phyloP scores from a whole-genome alignment of 495 filamentous ascomycete genomes.

The Penicillium waksmanii region DNA sequence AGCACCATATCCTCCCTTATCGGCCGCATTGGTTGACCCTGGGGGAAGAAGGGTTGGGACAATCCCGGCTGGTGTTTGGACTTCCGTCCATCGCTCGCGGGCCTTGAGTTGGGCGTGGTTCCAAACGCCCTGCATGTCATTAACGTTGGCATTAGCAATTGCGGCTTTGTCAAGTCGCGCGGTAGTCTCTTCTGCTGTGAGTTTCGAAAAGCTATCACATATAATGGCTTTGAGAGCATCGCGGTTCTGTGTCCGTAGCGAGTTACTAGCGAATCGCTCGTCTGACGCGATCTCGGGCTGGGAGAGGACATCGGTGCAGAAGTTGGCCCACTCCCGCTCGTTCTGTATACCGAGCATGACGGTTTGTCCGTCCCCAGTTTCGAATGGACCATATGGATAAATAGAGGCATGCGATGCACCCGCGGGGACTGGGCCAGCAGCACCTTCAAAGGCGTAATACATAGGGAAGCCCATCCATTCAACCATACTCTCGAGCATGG shows the following conservation, averaged over 20 bases:
- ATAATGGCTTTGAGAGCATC: conserved; percentile 39
- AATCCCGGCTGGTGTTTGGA: conserved; percentile 43
- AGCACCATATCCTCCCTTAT: conserved; percentile 23
- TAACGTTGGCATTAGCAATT: conserved; percentile 55
- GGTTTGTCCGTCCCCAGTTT: conserved; percentile 46
- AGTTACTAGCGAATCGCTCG: conserved; percentile 42
- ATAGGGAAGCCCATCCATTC: conserved; percentile 61
- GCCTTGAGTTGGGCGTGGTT: conserved; percentile 51
- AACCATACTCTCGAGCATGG: conserved; percentile 58
- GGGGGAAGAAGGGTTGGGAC: conserved; percentile 50
- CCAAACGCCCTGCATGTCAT: conserved; percentile 55
- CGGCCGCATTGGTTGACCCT: conserved; percentile 29
- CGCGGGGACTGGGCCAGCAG: conserved; percentile 40
- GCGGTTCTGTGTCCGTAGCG: conserved; percentile 36
- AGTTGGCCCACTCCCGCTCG: conserved; percentile 54
- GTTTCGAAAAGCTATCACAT: conserved; percentile 28
- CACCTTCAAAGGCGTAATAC: conserved; percentile 52
- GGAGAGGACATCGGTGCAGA: conserved; percentile 44
- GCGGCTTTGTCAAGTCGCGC: conserved; percentile 33
- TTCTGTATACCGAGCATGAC: conserved; percentile 61
- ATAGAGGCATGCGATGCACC: conserved; percentile 55
- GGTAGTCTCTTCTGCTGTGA: conserved; percentile 36
- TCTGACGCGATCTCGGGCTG: conserved; percentile 36
- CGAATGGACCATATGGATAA: conserved; percentile 58
- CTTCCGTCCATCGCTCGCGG: conserved; percentile 48